A percentile compares a stretch with the other conserved stretches of the same genome.
These are phyloP conservation scores for Ophiostoma ips DNA, from an alignment of 2,329 filamentous ascomycete species.

Conservation along the genomic window DNA sequence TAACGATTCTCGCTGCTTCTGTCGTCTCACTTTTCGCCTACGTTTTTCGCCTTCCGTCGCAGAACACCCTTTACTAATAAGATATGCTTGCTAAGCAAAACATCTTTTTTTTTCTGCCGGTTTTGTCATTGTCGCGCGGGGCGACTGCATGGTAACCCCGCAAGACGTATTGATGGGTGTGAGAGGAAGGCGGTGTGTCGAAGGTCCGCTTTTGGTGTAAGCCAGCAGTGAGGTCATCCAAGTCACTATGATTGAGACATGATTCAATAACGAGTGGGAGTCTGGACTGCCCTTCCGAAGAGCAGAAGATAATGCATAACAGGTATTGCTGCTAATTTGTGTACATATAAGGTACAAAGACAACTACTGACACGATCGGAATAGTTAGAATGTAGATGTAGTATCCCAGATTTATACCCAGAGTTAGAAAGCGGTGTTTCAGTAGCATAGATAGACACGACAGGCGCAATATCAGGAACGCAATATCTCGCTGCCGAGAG, in stretches of 20 bases:
- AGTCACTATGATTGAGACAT: not conserved
- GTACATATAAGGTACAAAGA: too few relatives aligned
- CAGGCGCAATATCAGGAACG: too few relatives aligned
- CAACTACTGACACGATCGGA: too few relatives aligned
- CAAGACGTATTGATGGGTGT: not conserved
- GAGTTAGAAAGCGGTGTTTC: too few relatives aligned
- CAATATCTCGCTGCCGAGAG: too few relatives aligned
- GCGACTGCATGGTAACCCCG: not conserved
- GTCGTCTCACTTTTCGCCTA: not conserved
- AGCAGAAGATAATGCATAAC: too few relatives aligned
- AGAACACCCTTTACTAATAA: not conserved
- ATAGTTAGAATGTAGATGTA: too few relatives aligned
- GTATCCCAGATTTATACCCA: too few relatives aligned
- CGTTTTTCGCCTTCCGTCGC: not conserved
- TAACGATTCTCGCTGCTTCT: not conserved
- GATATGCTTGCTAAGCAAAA: constrained; percentile 1
- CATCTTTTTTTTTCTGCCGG: constrained; percentile 1
- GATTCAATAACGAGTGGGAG: not conserved
- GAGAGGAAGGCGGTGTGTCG: not conserved
- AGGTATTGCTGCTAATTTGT: too few relatives aligned
- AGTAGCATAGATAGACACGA: too few relatives aligned
- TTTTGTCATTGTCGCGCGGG: constrained; percentile 1
- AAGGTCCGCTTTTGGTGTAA: not conserved
- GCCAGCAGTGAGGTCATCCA: not conserved
- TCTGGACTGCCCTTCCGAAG: too few relatives aligned